These are phyloP conservation scores for Aspergillus kassunensis DNA, from an alignment of 495 filamentous ascomycete genomes.

Conservation along the genomic window DNA sequence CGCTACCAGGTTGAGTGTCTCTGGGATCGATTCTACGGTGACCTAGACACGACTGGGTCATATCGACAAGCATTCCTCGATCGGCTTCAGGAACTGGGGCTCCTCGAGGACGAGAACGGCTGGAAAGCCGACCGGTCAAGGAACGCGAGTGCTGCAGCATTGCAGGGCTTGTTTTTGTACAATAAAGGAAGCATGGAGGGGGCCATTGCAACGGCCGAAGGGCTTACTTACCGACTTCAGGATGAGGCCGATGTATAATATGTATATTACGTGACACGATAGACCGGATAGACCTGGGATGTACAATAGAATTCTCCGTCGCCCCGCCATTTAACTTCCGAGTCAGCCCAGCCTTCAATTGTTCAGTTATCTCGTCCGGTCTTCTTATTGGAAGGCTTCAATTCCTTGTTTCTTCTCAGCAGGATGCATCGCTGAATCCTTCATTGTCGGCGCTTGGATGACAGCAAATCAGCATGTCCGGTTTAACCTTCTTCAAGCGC, in stretches of 20 bases:
- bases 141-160: slow-evolving; percentile 76
- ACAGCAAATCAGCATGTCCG: slow-evolving; percentile 11
- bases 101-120: slow-evolving; percentile 49
- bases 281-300: slow-evolving; percentile 7
- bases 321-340: background rate
- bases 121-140: slow-evolving; percentile 34
- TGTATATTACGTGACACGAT: slow-evolving; percentile 25
- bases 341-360: background rate
- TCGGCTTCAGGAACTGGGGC: slow-evolving; percentile 46
- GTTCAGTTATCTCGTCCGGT: background rate
- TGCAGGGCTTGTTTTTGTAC: slow-evolving; percentile 91
- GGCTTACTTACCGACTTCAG: slow-evolving; percentile 42
- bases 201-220: slow-evolving; percentile 75
- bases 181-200: slow-evolving; percentile 88
- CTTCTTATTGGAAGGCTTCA: background rate
- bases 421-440: slow-evolving; percentile 8
- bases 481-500: slow-evolving; percentile 6
- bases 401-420: background rate
- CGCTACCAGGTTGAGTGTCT: slow-evolving; percentile 77
- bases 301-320: background rate
- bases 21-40: slow-evolving; percentile 93
- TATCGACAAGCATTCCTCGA: slow-evolving; percentile 46
- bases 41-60: slow-evolving; percentile 60
- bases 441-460: slow-evolving; percentile 2
- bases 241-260: slow-evolving; percentile 24